phyloP scores from a whole-genome alignment of 352 stramenopile species.

The Pythium sukuiense region DNA sequence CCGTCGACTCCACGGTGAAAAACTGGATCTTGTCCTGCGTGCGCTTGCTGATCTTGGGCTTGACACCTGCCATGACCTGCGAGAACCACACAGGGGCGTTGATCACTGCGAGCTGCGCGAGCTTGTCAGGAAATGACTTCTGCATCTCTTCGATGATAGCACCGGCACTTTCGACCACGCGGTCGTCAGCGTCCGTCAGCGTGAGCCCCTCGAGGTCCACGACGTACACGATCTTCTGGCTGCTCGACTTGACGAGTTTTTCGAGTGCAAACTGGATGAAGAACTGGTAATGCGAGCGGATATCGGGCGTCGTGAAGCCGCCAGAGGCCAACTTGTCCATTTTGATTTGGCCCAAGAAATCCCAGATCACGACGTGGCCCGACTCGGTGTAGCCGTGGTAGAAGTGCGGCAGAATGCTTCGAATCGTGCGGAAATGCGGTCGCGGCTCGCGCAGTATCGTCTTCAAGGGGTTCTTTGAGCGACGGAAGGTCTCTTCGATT shows the following conservation, averaged over 20 bases:
- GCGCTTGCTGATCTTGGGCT: slow-evolving; percentile 52
- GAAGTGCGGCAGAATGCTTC: slow-evolving; percentile 69
- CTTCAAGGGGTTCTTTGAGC: slow-evolving; percentile 40
- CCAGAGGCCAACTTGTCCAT: slow-evolving; percentile 66
- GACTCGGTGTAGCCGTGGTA: slow-evolving; percentile 74
- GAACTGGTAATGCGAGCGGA: slow-evolving; percentile 75
- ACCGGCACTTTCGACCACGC: slow-evolving; percentile 59
- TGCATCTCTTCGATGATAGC: slow-evolving; percentile 59
- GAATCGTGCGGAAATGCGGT: slow-evolving; percentile 74
- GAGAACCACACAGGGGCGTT: slow-evolving; percentile 83
- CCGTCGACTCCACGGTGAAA: slow-evolving; percentile 39
- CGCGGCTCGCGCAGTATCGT: slow-evolving; percentile 49
- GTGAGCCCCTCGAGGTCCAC: slow-evolving; percentile 79
- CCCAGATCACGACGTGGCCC: slow-evolving; percentile 72
- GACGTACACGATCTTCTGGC: slow-evolving; percentile 75
- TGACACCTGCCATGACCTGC: slow-evolving; percentile 67
- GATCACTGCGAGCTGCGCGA: slow-evolving; percentile 60
- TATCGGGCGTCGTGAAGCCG: slow-evolving; percentile 71
- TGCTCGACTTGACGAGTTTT: slow-evolving; percentile 55
- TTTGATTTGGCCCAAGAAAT: slow-evolving; percentile 78
- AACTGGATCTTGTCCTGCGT: slow-evolving; percentile 74
- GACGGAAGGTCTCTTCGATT: slow-evolving; percentile 67
- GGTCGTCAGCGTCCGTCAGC: slow-evolving; percentile 64
- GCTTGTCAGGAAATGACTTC: slow-evolving; percentile 59
- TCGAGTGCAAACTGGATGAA: slow-evolving; percentile 75